These are phyloP conservation scores for Lizonia empirigonia DNA, from an alignment of 2,329 filamentous ascomycete genomes.

Conservation along the genomic window DNA sequence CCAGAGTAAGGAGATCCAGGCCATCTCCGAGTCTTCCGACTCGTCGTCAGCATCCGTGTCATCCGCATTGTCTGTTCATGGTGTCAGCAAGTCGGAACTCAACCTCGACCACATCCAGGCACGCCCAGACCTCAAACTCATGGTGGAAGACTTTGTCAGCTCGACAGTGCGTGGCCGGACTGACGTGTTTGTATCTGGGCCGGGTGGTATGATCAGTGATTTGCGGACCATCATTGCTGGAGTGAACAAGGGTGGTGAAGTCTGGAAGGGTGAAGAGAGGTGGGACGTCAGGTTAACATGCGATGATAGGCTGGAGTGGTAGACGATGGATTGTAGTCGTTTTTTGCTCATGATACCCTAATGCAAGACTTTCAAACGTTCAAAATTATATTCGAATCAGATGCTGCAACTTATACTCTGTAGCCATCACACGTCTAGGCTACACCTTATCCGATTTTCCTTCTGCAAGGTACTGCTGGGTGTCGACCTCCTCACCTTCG, in stretches of 20 bases:
- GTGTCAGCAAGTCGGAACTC: slow-evolving; percentile 37
- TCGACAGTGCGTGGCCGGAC: slow-evolving; percentile 32
- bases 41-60: slow-evolving; percentile 31
- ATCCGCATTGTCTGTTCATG: slow-evolving; percentile 35
- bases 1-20: slow-evolving; percentile 32
- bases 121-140: slow-evolving; percentile 25
- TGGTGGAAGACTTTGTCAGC: slow-evolving; percentile 34
- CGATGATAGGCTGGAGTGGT: slow-evolving; percentile 43
- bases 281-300: slow-evolving; percentile 41
- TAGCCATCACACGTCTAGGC: neutral
- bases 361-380: slow-evolving; percentile 2
- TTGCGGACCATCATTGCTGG: slow-evolving; percentile 39
- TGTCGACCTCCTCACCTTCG: slow-evolving; percentile 21
- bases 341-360: slow-evolving; percentile 31
- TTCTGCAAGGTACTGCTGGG: slow-evolving; percentile 16
- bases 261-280: slow-evolving; percentile 42
- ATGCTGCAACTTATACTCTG: neutral
- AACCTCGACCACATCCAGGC: slow-evolving; percentile 34
- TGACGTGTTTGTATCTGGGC: slow-evolving; percentile 42
- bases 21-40: slow-evolving; percentile 15
- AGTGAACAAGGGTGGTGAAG: slow-evolving; percentile 38
- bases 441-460: slow-evolving; percentile 17
- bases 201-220: slow-evolving; percentile 42
- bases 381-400: neutral
- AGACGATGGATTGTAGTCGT: slow-evolving; percentile 14